phyloP scores from a whole-genome alignment of 345 rosid species.

The Eucalyptus sp. region DNA sequence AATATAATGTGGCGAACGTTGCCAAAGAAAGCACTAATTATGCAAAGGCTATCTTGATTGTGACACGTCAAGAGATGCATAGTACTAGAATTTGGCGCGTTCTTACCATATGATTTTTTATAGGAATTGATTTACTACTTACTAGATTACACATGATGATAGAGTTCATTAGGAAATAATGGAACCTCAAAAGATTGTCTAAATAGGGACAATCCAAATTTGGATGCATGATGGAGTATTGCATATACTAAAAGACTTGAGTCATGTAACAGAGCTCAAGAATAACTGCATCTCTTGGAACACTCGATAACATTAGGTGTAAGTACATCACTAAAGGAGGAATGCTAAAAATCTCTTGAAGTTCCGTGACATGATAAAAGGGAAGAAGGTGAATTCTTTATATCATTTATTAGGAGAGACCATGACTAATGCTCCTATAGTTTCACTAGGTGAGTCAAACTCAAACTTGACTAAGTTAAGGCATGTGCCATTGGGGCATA shows the following conservation, averaged over 20 bases:
- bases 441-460: too few relatives aligned
- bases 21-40: too few relatives aligned
- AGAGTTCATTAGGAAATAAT: too few relatives aligned
- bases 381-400: too few relatives aligned
- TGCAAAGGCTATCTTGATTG: too few relatives aligned
- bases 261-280: not conserved
- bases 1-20: too few relatives aligned
- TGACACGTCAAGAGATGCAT: too few relatives aligned
- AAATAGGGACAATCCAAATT: accelerated
- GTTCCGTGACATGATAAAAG: not conserved
- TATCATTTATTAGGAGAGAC: not conserved
- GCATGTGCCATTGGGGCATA: accelerated
- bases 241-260: not conserved
- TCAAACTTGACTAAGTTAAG: not conserved
- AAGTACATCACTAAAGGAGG: too few relatives aligned
- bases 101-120: not conserved
- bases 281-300: not conserved
- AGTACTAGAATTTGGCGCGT: not conserved
- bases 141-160: not conserved
- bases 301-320: not conserved
- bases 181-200: not conserved
- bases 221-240: not conserved
- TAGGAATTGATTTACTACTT: not conserved
- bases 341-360: not conserved
- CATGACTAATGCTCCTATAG: not conserved